Conservation (phyloP, 1,284 basidiomycete species). For the Sporisorium reilianum region DNA sequence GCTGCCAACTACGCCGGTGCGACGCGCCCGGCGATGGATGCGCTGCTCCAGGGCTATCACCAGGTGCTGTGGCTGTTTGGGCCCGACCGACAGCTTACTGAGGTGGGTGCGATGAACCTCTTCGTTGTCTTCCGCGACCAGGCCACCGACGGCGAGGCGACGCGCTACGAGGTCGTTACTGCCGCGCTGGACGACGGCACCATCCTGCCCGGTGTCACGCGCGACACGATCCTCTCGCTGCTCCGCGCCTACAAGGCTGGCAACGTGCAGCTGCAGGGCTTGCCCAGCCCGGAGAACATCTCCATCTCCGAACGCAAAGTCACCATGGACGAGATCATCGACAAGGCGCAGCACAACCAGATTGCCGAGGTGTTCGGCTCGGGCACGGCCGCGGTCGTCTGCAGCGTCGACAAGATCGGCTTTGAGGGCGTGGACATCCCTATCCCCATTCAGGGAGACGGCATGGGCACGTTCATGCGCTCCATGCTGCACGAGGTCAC, state of each 20-base stretch:
- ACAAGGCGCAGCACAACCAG: slow-evolving; percentile 26
- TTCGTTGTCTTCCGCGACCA: slow-evolving; percentile 56
- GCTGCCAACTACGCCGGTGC: slow-evolving; percentile 76
- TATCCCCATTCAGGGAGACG: slow-evolving; percentile 44
- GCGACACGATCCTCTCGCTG: slow-evolving; percentile 83
- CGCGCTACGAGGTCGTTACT: slow-evolving; percentile 71
- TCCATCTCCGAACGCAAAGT: slow-evolving; percentile 45
- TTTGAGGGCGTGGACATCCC: slow-evolving; percentile 47
- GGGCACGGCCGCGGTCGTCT: slow-evolving; percentile 54
- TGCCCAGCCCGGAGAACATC: slow-evolving; percentile 43
- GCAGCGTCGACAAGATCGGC: slow-evolving; percentile 54
- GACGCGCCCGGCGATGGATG: slow-evolving; percentile 46
- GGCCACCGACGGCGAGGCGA: slow-evolving; percentile 13
- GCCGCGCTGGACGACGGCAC: slow-evolving; percentile 74
- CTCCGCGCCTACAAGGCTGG: slow-evolving; percentile 75
- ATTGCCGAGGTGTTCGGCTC: slow-evolving; percentile 53
- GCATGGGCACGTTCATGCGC: slow-evolving; percentile 46
- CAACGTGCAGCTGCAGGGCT: slow-evolving; percentile 70
- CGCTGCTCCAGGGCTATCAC: slow-evolving; percentile 47
- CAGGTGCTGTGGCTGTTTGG: slow-evolving; percentile 55
- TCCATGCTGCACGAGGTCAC: slow-evolving; percentile 52
- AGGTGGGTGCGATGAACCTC: slow-evolving; percentile 58
- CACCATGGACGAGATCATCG: slow-evolving; percentile 52
- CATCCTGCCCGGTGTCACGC: slow-evolving; percentile 97
- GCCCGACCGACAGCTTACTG: slow-evolving; percentile 49